Base-by-base conservation (phyloP, 805 yeast species). In the Pichia rugopelliculosa region DNA sequence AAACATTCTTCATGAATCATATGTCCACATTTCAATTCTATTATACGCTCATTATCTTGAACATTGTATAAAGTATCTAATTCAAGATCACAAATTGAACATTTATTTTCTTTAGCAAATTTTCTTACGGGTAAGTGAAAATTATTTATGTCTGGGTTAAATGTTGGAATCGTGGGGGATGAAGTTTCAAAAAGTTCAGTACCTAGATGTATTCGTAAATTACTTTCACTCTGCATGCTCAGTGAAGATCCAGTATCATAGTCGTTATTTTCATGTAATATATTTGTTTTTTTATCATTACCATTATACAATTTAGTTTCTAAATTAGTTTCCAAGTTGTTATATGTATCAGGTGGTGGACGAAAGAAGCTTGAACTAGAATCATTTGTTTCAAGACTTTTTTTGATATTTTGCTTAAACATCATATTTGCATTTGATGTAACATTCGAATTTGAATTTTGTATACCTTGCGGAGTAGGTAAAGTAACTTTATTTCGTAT, bases 1-100 rank as follows among this genome's bases (percentile, higher is more conserved):
- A 80, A 66, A 57, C 88, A 82, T 47, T 79, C 77, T 44, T 77
- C 81, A 58, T 82, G 88, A 36, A 73, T 67, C 39, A 66, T 60
- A 57, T 81, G 85, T 1, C 73, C 75, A 62, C 88, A 82, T 36
- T 60, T 60, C 27, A 81, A 63, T 47, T 71, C 73, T 13, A 80
- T 61, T 2, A 78, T 60, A 40, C 65, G 68, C 47, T 67, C 71
- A 9, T 52, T 45, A 8, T 73, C 82, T 11, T 71, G 66, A 18
- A 61, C 61, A 24, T 75, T 63, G 12, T 60, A 53, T 42, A 73
- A 74, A 25, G 72, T 68, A 17, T 69, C 67, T 5, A 80, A 59
- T 2, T 71, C 66, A 44, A 80, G 80, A 7, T 72, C 72, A 57
- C 88, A 82, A 15, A 81, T 57, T 4, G 55, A 42, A 33, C 67